Evolutionary conservation across 257 asterid species (phyloP).

Genomic region (Cruciata laevipes): DNA sequence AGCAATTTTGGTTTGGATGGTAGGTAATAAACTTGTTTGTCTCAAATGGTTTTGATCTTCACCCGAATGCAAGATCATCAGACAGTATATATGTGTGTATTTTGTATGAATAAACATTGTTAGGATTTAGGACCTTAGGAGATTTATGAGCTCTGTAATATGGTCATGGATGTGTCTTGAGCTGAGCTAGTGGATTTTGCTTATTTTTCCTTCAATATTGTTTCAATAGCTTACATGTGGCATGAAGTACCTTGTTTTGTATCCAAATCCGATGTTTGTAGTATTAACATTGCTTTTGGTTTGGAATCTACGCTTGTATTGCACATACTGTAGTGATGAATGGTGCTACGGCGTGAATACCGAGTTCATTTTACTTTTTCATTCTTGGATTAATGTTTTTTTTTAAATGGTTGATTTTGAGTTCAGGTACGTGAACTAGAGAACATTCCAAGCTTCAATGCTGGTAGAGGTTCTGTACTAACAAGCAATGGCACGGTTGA

Average conservation of each 20-base stretch:
- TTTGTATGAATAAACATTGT: too few species aligned
- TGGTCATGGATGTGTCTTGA: neutral
- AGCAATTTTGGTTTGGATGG: neutral
- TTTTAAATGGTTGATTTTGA: neutral
- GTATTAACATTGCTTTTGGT: too few species aligned
- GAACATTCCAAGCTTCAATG: conserved; percentile 66
- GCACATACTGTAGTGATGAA: too few species aligned
- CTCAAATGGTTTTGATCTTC: neutral
- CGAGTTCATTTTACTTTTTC: neutral
- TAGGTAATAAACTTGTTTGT: neutral
- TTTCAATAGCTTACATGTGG: neutral
- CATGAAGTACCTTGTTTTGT: neutral
- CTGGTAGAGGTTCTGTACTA: conserved; percentile 88
- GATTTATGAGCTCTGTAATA: too few species aligned
- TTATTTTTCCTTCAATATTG: neutral
- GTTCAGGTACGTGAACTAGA: conserved; percentile 78
- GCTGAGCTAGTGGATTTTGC: neutral
- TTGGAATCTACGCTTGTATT: too few species aligned
- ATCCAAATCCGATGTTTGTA: neutral
- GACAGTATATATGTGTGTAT: neutral
- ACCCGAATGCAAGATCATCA: neutral
- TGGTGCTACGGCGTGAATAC: neutral
- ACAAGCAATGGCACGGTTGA: conserved; percentile 75
- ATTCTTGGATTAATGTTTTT: neutral
- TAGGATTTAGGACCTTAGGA: too few species aligned